phyloP scores from a whole-genome alignment of 768 basidiomycete species.

The Suillus luteus region DNA sequence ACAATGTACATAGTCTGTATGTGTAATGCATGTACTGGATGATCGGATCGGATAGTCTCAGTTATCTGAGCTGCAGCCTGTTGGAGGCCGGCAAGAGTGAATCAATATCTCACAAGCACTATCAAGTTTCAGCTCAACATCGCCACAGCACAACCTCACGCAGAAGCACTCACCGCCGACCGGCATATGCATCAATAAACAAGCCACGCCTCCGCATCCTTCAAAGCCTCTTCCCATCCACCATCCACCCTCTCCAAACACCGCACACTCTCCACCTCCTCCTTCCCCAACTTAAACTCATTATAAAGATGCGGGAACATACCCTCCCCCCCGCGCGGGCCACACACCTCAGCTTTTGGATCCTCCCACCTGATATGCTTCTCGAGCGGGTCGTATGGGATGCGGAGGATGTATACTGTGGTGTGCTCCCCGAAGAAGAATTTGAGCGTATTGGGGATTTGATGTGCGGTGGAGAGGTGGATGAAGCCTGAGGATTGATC shows the following conservation, averaged over 20 bases:
- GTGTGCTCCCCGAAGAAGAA: conserved; percentile 46
- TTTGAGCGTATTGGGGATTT: conserved; percentile 48
- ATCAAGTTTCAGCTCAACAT: neutral
- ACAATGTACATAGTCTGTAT: no score
- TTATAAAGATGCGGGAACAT: conserved; percentile 61
- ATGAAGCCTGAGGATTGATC: conserved; percentile 51
- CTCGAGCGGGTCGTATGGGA: conserved; percentile 43
- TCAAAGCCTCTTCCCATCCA: conserved; percentile 37
- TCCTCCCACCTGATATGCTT: conserved; percentile 51
- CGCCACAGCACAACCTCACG: neutral
- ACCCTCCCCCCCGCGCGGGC: conserved; percentile 45
- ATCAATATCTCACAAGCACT: neutral
- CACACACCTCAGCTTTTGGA: conserved; percentile 41
- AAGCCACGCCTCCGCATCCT: conserved; percentile 33
- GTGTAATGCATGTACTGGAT: neutral
- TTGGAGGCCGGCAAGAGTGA: neutral
- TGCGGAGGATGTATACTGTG: conserved; percentile 44
- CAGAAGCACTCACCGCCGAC: neutral
- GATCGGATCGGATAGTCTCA: neutral
- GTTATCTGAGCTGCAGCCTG: neutral
- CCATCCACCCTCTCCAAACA: conserved; percentile 26
- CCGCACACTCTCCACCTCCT: conserved; percentile 46
- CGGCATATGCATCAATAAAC: conserved; percentile 27
- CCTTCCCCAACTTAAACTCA: conserved; percentile 41
- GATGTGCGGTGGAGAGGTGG: conserved; percentile 55